Percentiles rank a stretch among this genome's conserved stretches.
Evolutionary conservation across 495 filamentous ascomycete species (phyloP).

Genomic region (Aspergillus mulundensis): DNA sequence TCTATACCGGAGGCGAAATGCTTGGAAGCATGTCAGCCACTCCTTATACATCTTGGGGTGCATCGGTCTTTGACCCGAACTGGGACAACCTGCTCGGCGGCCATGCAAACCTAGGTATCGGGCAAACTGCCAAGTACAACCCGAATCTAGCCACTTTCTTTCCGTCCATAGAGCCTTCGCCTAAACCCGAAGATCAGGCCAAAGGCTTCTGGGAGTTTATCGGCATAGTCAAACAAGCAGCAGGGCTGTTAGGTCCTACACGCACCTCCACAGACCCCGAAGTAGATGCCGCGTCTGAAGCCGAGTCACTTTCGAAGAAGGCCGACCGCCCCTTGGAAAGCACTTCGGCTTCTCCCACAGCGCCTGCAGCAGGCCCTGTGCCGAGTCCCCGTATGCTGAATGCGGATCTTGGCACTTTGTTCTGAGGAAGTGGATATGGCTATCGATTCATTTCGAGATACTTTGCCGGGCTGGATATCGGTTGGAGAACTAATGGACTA

Average conservation of each 20-base stretch:
- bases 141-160: slow-evolving; percentile 46
- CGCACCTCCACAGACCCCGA: not conserved
- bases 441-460: not conserved
- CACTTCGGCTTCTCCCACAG: not conserved
- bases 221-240: slow-evolving; percentile 26
- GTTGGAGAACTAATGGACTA: not conserved
- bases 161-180: slow-evolving; percentile 16
- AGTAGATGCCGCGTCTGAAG: not conserved
- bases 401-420: slow-evolving; percentile 33
- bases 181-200: slow-evolving; percentile 7
- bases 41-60: slow-evolving; percentile 36
- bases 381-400: slow-evolving; percentile 18
- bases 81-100: slow-evolving; percentile 47
- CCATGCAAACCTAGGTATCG: slow-evolving; percentile 28
- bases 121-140: slow-evolving; percentile 36
- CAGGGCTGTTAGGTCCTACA: slow-evolving; percentile 24
- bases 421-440: slow-evolving; percentile 15
- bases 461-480: not conserved
- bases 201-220: slow-evolving; percentile 35
- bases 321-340: not conserved
- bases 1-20: slow-evolving; percentile 1
- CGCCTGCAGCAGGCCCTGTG: slow-evolving; percentile 1
- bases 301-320: not conserved
- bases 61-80: slow-evolving; percentile 43
- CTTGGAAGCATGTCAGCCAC: slow-evolving; percentile 18